phyloP scores from a whole-genome alignment of 2,329 filamentous ascomycete species.

The Bretziella fagacearum region DNA sequence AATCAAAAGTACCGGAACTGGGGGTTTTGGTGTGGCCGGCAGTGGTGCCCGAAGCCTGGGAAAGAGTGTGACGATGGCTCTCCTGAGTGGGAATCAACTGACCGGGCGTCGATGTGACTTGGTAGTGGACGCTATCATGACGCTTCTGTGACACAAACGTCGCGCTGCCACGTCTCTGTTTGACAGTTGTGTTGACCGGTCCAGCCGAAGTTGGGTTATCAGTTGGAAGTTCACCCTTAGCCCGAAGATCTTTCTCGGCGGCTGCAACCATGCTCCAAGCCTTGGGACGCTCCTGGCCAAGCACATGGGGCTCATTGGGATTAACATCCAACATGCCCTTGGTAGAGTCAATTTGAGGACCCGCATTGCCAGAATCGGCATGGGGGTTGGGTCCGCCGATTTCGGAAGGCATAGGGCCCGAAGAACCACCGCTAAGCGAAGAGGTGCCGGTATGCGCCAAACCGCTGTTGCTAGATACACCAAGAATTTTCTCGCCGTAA shows the following conservation, averaged over 20 bases:
- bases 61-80: slow-evolving; percentile 4
- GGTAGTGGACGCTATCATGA: slow-evolving; percentile 7
- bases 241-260: slow-evolving; percentile 37
- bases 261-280: slow-evolving; percentile 30
- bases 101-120: slow-evolving; percentile 8
- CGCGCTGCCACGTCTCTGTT: slow-evolving; percentile 5
- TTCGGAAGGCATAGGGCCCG: not conserved
- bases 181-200: not conserved
- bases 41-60: slow-evolving; percentile 3
- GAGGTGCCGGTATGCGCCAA: not conserved
- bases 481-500: not conserved
- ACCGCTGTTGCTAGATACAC: not conserved
- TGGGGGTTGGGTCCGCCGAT: not conserved
- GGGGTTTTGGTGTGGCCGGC: not conserved
- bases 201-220: slow-evolving; percentile 4
- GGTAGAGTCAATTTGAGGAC: not conserved
- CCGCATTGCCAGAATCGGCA: not conserved
- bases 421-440: not conserved
- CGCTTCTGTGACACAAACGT: slow-evolving; percentile 6
- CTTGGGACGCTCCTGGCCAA: slow-evolving; percentile 9
- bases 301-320: slow-evolving; percentile 9
- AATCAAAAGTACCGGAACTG: not conserved
- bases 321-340: slow-evolving; percentile 7
- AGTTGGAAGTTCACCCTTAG: slow-evolving; percentile 19
- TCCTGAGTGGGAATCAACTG: slow-evolving; percentile 12